phyloP scores from a whole-genome alignment of 768 basidiomycete genomes.

The Boletus eberwhitei region DNA sequence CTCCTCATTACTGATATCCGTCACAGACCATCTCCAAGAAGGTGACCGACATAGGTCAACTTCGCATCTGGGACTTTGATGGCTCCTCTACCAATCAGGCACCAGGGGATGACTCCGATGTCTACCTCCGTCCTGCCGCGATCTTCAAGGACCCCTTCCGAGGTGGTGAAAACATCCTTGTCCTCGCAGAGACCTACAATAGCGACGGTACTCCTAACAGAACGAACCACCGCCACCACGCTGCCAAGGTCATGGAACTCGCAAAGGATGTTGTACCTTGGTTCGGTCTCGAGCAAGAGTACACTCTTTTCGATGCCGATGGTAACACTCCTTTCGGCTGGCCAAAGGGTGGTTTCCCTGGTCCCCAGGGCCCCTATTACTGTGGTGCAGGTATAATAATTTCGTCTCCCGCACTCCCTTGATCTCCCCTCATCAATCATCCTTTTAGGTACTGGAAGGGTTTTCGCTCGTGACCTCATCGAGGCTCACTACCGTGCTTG shows the following conservation, averaged over 20 bases:
- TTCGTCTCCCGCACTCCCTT: not conserved
- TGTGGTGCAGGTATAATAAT: conserved; percentile 97
- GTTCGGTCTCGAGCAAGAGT: conserved; percentile 99
- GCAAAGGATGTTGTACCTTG: conserved; percentile 80
- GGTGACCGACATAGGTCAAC: conserved; percentile 82
- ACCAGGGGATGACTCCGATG: conserved; percentile 91
- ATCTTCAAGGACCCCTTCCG: conserved; percentile 99
- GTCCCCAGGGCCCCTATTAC: conserved; percentile 99
- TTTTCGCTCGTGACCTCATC: conserved; percentile 96
- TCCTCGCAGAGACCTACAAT: conserved; percentile 97
- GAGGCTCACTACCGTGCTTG: conserved; percentile 99
- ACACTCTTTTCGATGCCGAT: conserved; percentile 94
- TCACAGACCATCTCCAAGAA: conserved; percentile 80
- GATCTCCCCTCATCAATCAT: conserved; percentile 7
- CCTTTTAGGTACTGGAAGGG: conserved; percentile 83
- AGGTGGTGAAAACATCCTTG: conserved; percentile 95
- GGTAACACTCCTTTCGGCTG: conserved; percentile 82
- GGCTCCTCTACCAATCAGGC: conserved; percentile 98
- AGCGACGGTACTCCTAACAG: conserved; percentile 97
- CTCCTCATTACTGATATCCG: not conserved
- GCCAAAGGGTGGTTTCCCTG: conserved; percentile 99
- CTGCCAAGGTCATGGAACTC: conserved; percentile 93
- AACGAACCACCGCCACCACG: conserved; percentile 93
- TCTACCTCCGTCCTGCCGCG: conserved; percentile 94
- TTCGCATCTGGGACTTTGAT: conserved; percentile 99